Percentiles rank a stretch among this genome's conserved stretches.
Conservation (phyloP, 2,329 filamentous ascomycete genomes). For the Tricladium varicosporioides region DNA sequence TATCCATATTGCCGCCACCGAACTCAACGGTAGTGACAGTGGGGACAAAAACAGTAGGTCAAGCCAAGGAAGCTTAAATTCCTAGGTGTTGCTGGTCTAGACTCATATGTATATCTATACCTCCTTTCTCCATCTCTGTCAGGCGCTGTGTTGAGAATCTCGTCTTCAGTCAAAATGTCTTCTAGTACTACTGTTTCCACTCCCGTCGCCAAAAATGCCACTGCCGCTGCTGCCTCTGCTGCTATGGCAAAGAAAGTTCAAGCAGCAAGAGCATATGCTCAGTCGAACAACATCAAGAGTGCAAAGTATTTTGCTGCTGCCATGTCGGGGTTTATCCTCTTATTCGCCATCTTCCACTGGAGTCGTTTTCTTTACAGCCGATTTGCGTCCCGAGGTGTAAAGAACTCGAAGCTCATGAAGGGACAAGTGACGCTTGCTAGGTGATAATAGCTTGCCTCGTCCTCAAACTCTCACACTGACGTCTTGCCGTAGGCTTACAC, state of each 20-base stretch:
- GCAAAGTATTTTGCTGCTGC: constrained; percentile 23
- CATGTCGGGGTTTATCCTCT: constrained; percentile 20
- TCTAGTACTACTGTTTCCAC: constrained; percentile 1
- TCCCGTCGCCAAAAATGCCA: constrained; percentile 9
- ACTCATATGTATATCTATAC: constrained; percentile 4
- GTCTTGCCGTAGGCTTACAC: constrained; percentile 5
- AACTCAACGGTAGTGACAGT: background rate
- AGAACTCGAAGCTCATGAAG: constrained; percentile 16
- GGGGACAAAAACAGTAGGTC: background rate
- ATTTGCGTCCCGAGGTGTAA: constrained; percentile 16
- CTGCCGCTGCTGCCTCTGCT: constrained; percentile 15
- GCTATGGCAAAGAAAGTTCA: constrained; percentile 8
- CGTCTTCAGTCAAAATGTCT: constrained; percentile 6
- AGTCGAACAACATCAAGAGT: constrained; percentile 15
- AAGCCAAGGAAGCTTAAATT: background rate
- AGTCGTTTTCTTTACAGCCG: constrained; percentile 20
- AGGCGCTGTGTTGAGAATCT: background rate
- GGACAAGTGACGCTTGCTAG: constrained; percentile 17
- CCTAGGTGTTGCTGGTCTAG: background rate
- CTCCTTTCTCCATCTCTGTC: background rate
- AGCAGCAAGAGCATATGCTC: constrained; percentile 1
- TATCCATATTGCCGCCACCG: constrained; percentile 8
- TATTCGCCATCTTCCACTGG: constrained; percentile 26
- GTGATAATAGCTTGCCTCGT: constrained; percentile 5
- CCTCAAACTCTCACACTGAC: background rate